Percentiles rank a stretch among this genome's conserved stretches.
These are phyloP conservation scores for Echinochloa phyllopogon DNA, from an alignment of 176 grass and related monocot genomes.

Conservation along the genomic window DNA sequence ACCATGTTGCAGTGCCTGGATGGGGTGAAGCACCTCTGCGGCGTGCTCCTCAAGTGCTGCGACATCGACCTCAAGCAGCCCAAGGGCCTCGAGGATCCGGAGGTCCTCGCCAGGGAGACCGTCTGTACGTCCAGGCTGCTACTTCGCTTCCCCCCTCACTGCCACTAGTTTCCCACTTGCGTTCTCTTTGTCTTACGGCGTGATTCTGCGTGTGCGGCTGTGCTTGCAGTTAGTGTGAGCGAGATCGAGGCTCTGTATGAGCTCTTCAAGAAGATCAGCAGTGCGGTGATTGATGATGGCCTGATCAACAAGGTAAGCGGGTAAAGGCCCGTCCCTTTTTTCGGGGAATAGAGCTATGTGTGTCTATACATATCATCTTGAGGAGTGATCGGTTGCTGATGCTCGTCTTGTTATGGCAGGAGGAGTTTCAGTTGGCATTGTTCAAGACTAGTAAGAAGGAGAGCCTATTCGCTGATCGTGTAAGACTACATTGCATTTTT, in stretches of 20 bases:
- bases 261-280: conserved; percentile 98
- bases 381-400: conserved; percentile 29
- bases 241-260: conserved; percentile 91
- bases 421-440: conserved; percentile 92
- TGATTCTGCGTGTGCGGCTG: conserved; percentile 8
- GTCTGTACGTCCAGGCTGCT: conserved; percentile 60
- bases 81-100: conserved; percentile 78
- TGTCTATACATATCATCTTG: background rate
- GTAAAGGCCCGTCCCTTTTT: background rate
- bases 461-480: conserved; percentile 93
- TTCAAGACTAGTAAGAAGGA: conserved; percentile 98
- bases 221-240: conserved; percentile 81
- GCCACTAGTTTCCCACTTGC: background rate
- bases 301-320: conserved; percentile 91
- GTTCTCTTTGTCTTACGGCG: background rate
- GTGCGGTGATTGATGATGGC: conserved; percentile 88
- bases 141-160: background rate
- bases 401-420: conserved; percentile 51
- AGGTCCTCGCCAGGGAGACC: conserved; percentile 84
- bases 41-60: conserved; percentile 68
- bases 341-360: background rate
- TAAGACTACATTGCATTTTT: conserved; percentile 41
- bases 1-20: conserved; percentile 94
- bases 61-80: conserved; percentile 69
- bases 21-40: conserved; percentile 64